These are phyloP conservation scores for Leishmania martiniquensis DNA, from an alignment of 208 protist species.

Conservation along the genomic window DNA sequence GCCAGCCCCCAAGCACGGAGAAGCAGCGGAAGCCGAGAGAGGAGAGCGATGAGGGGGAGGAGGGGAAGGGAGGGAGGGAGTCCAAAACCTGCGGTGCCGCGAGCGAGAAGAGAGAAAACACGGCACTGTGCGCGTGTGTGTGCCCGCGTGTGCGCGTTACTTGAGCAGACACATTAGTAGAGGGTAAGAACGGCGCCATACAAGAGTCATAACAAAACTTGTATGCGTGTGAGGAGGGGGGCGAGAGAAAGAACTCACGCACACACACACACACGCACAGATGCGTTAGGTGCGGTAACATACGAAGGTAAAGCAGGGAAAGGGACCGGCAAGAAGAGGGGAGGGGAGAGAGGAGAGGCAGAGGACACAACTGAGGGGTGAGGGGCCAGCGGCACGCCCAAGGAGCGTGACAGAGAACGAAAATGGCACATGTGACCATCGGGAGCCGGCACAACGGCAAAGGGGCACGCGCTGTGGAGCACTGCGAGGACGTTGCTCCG, in stretches of 20 bases:
- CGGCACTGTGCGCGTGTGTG: not conserved
- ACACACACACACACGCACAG: not conserved
- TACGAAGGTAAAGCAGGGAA: not conserved
- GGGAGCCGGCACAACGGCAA: no score
- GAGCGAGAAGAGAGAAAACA: not conserved
- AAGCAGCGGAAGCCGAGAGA: no score
- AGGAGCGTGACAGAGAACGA: not conserved
- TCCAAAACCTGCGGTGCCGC: not conserved
- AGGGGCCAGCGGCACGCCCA: no score
- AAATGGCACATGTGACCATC: no score
- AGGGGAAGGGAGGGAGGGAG: not conserved
- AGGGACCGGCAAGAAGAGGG: not conserved
- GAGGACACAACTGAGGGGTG: not conserved
- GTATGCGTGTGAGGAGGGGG: no score
- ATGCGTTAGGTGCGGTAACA: not conserved
- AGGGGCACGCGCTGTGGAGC: no score
- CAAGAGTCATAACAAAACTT: no score
- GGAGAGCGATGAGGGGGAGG: not conserved
- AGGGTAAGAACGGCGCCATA: no score
- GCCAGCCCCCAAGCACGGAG: no score
- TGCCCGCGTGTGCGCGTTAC: no score
- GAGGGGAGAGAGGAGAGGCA: not conserved
- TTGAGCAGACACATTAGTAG: not conserved
- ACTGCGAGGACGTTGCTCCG: not conserved
- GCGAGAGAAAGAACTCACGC: not conserved